A percentile compares a stretch with the other conserved stretches of the same genome.
Conservation (phyloP, 1,284 basidiomycete species). For the Termitomyces sp. region DNA sequence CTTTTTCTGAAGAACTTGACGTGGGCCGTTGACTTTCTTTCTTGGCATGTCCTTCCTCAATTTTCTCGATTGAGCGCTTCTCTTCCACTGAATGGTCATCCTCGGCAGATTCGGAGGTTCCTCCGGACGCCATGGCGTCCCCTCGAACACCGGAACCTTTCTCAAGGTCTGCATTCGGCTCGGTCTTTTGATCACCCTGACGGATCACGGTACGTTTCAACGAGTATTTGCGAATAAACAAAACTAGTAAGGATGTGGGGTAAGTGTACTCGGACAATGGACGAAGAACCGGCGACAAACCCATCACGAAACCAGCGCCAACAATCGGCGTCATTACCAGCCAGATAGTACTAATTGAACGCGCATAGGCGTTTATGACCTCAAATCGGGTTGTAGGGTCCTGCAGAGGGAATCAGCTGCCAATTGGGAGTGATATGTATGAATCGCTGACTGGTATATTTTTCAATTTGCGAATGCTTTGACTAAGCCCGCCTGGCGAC, state of each 20-base stretch:
- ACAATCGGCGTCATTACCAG: slow-evolving; percentile 57
- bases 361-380: slow-evolving; percentile 66
- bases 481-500: slow-evolving; percentile 48
- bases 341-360: slow-evolving; percentile 71
- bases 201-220: slow-evolving; percentile 52
- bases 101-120: slow-evolving; percentile 3
- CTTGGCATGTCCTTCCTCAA: slow-evolving; percentile 1
- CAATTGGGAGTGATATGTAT: neutral
- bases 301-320: slow-evolving; percentile 54
- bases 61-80: slow-evolving; percentile 1
- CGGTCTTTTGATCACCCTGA: slow-evolving; percentile 24
- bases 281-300: slow-evolving; percentile 30
- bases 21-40: slow-evolving; percentile 14
- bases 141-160: slow-evolving; percentile 17
- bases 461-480: slow-evolving; percentile 50
- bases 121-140: slow-evolving; percentile 4
- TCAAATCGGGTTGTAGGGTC: slow-evolving; percentile 41
- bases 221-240: slow-evolving; percentile 61
- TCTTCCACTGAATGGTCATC: slow-evolving; percentile 18
- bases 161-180: slow-evolving; percentile 22
- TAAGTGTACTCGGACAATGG: neutral
- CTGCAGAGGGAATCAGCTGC: slow-evolving; percentile 24
- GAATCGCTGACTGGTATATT: slow-evolving; percentile 41
- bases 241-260: slow-evolving; percentile 24
- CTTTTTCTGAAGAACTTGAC: slow-evolving; percentile 19